Evolutionary conservation across 805 yeast genomes (phyloP).

Genomic region (Yarrowia osloensis): DNA sequence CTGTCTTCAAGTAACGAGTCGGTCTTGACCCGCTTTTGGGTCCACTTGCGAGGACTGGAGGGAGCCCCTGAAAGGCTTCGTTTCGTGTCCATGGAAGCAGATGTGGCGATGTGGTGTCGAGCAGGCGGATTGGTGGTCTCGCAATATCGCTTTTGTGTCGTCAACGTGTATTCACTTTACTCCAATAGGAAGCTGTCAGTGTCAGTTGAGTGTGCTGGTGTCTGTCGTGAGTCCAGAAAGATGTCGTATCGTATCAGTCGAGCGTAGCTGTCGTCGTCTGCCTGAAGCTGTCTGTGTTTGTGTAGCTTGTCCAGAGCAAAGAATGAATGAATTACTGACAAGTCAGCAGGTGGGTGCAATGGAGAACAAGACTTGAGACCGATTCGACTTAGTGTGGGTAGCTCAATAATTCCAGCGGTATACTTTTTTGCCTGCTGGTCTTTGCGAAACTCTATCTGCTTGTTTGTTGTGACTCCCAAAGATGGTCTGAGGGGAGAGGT

Average conservation of each 20-base stretch:
- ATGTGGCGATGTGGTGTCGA: neutral
- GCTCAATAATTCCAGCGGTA: neutral
- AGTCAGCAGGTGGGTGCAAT: slow-evolving; percentile 10
- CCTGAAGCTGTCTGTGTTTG: neutral
- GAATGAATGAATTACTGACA: slow-evolving; percentile 6
- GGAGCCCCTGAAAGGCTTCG: slow-evolving; percentile 7
- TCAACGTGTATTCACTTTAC: neutral
- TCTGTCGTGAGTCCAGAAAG: neutral
- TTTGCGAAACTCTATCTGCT: neutral
- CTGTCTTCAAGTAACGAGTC: slow-evolving; percentile 11
- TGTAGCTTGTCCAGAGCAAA: neutral
- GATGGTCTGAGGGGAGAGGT: neutral
- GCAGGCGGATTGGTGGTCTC: neutral
- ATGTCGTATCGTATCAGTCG: neutral
- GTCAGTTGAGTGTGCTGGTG: neutral
- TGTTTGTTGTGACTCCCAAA: slow-evolving; percentile 23
- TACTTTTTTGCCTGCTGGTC: neutral
- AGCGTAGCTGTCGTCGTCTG: neutral
- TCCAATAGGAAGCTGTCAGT: neutral
- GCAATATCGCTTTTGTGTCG: neutral
- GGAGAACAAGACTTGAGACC: neutral
- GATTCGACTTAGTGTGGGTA: neutral
- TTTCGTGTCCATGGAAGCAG: slow-evolving; percentile 2
- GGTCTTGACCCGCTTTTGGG: slow-evolving; percentile 15
- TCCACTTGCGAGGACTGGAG: slow-evolving; percentile 5